phyloP scores from a whole-genome alignment of 1,139 yeast species.

The Debaryomyces nepalensis region DNA sequence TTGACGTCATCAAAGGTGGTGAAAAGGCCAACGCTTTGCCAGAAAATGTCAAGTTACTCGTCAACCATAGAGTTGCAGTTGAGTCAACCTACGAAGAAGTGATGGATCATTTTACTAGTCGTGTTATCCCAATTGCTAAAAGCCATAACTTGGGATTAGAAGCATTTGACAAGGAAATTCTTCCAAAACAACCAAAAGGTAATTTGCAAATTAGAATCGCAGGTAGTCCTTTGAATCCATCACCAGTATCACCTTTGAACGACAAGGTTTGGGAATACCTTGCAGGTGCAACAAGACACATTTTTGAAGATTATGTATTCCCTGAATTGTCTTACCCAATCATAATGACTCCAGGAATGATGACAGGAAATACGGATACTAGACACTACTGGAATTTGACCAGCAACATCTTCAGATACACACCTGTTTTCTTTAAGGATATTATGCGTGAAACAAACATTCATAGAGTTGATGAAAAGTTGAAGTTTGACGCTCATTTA shows the following conservation, averaged over 20 bases:
- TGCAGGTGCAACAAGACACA: constrained; percentile 50
- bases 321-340: constrained; percentile 44
- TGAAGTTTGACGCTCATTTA: constrained; percentile 43
- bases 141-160: constrained; percentile 32
- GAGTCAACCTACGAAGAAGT: constrained; percentile 31
- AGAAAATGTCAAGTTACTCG: constrained; percentile 35
- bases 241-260: constrained; percentile 42
- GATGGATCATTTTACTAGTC: constrained; percentile 26
- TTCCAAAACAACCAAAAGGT: constrained; percentile 28
- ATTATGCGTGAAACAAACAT: constrained; percentile 27
- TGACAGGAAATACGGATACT: constrained; percentile 88
- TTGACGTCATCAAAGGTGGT: constrained; percentile 43
- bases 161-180: constrained; percentile 27
- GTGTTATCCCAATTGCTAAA: constrained; percentile 34
- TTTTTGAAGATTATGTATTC: constrained; percentile 45
- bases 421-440: constrained; percentile 38
- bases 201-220: constrained; percentile 25
- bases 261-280: constrained; percentile 47
- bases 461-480: constrained; percentile 49
- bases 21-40: constrained; percentile 49
- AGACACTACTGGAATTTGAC: constrained; percentile 76
- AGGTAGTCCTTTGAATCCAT: constrained; percentile 31
- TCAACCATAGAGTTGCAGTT: constrained; percentile 42
- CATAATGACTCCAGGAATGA: constrained; percentile 64
- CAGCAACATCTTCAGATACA: constrained; percentile 71